Evolutionary conservation across 2,329 filamentous ascomycete species (phyloP), one percentile per base, ranked within the genome.

Genomic region (Penicillium capsulatum): DNA sequence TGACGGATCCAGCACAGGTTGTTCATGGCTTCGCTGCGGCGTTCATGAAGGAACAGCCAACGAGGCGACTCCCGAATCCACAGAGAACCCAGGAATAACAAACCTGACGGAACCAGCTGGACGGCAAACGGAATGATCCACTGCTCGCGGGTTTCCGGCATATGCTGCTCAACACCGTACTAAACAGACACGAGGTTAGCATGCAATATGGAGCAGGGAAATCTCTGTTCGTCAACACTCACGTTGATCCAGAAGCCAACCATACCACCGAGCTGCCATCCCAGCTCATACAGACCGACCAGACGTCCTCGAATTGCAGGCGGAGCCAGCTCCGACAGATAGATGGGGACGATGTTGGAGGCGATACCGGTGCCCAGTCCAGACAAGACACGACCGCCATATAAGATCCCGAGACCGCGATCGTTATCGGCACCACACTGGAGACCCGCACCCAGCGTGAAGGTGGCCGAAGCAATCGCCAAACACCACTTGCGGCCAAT

Each of bases 11-110:
- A 68, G 41, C 55, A 58, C 7, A 84, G 70, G 29, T 78, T 74
- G 15, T 69, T 54, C 29, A 80, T 68, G 0, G 79, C 78, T 55
- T 86, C 76, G 17, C 85, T 80, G 72, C 81, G 83, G 1, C 79
- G 73, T 46, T 82, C 82, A 51, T 82, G 75, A 11, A 74, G 74
- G 4, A 84, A 83, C 4, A 87, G 68, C 83, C 83, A 87, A 37
- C 84, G 74, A 0, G 84, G 84, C 34, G 73, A 83, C 49, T 76
- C 76, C 1, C 77, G 79, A 49, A 83, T 75, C 63, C 80, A 80
- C 56, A 79, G 72, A 14, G 80, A 67, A 1, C 77, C 77, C 17
- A 73, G 53, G 32, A 82, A 67, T 3, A 72, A 55, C 9, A 73
- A 44, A 15, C 64, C 66, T 7, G 64, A 53, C 0, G 66, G 66